Evolutionary conservation across 2,329 filamentous ascomycete genomes (phyloP).

Genomic region (Amauroascus niger): DNA sequence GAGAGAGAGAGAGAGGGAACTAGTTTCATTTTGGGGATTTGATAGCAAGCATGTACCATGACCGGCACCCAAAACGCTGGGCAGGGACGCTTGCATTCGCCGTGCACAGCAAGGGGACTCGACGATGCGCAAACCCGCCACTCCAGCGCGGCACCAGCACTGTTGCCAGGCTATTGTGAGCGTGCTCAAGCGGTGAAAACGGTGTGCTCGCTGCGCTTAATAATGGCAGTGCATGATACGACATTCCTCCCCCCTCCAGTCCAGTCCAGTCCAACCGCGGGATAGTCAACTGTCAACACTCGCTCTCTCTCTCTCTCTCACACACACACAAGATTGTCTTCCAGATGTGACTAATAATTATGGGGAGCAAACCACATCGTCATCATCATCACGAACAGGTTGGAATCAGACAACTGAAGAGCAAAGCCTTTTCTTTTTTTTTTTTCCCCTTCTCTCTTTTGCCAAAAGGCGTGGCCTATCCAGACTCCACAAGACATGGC

Average conservation of each 20-base stretch:
- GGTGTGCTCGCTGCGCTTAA: not conserved
- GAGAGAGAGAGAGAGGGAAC: too few relatives aligned
- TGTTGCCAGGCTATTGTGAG: not conserved
- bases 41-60: too few relatives aligned
- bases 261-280: too few relatives aligned
- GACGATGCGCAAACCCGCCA: constrained; percentile 2
- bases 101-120: not conserved
- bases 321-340: too few relatives aligned
- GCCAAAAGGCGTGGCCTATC: constrained; percentile 2
- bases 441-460: not conserved
- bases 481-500: not conserved
- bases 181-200: constrained; percentile 5
- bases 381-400: too few relatives aligned
- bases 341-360: too few relatives aligned
- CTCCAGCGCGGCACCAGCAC: not conserved
- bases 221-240: not conserved
- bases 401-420: too few relatives aligned
- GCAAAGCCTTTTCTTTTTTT: too few relatives aligned
- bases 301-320: not conserved
- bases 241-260: not conserved
- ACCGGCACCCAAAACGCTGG: too few relatives aligned
- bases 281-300: too few relatives aligned
- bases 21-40: too few relatives aligned
- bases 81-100: constrained; percentile 2
- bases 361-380: too few relatives aligned